phyloP scores from a whole-genome alignment of 2,329 filamentous ascomycete species.

The Alternaria conjuncta region DNA sequence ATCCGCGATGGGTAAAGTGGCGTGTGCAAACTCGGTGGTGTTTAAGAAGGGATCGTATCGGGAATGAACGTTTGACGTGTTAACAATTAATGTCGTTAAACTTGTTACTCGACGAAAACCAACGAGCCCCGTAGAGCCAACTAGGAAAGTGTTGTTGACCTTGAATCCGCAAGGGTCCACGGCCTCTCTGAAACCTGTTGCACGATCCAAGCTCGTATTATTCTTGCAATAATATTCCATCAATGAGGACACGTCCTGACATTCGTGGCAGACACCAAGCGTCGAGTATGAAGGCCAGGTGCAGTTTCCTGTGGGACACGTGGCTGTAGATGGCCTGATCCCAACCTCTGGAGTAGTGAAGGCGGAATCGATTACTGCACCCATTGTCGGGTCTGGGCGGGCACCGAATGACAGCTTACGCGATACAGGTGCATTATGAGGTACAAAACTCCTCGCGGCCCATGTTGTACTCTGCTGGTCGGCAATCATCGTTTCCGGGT shows the following conservation, averaged over 20 bases:
- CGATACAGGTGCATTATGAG: too few relatives aligned
- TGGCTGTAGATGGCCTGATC: constrained; percentile 1
- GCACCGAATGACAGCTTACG: too few relatives aligned
- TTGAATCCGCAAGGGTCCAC: constrained; percentile 16
- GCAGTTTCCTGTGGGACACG: constrained; percentile 19
- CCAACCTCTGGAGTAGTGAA: neutral
- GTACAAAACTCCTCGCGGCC: neutral
- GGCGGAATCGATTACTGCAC: neutral
- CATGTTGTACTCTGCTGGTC: neutral
- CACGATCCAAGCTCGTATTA: neutral
- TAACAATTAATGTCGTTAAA: constrained; percentile 4
- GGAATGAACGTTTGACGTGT: neutral
- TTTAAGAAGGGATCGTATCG: constrained; percentile 6
- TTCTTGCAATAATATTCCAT: constrained; percentile 16
- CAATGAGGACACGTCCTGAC: constrained; percentile 16
- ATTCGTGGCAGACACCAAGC: constrained; percentile 24
- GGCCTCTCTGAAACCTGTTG: neutral
- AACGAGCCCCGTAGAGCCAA: neutral
- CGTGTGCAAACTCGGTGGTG: constrained; percentile 14
- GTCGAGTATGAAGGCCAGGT: constrained; percentile 23
- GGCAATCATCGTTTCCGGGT: neutral
- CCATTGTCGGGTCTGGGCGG: neutral
- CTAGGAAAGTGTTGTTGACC: constrained; percentile 15
- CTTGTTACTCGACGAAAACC: neutral
- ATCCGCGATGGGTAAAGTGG: constrained; percentile 10